Conservation (phyloP, 257 asterid species). For the Agastache rugosa region DNA sequence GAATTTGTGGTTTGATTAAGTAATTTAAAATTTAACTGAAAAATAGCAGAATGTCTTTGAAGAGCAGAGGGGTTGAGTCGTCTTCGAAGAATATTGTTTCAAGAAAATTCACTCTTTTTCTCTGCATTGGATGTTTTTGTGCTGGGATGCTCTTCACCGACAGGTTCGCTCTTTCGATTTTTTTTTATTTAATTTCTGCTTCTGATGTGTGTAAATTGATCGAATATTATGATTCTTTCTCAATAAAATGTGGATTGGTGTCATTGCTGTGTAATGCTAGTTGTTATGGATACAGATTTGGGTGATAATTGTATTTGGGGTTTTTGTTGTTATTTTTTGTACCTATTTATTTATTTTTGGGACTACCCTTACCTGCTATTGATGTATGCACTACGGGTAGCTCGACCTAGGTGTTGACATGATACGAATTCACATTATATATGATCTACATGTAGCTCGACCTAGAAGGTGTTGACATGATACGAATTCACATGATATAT, state of each 20-base stretch:
- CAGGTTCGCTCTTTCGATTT: conserved; percentile 51
- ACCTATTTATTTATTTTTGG: too few species aligned
- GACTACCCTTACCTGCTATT: too few species aligned
- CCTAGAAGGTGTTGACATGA: too few species aligned
- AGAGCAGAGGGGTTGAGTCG: conserved; percentile 68
- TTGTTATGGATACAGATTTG: conserved; percentile 9
- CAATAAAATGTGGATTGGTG: neutral
- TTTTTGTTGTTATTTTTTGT: neutral
- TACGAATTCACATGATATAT: too few species aligned
- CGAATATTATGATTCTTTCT: neutral
- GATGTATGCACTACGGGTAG: too few species aligned
- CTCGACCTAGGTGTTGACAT: too few species aligned
- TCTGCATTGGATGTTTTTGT: conserved; percentile 79
- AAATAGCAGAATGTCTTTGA: conserved; percentile 57
- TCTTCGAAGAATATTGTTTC: conserved; percentile 50
- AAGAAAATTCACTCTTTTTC: conserved; percentile 60
- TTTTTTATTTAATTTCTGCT: conserved; percentile 19
- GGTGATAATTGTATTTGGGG: neutral
- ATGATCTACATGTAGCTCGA: too few species aligned
- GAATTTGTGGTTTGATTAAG: conserved; percentile 41
- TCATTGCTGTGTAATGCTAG: conserved; percentile 3
- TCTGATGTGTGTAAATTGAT: conserved; percentile 2
- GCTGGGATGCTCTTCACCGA: conserved; percentile 91
- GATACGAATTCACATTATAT: too few species aligned
- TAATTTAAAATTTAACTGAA: conserved; percentile 19